These are phyloP conservation scores for Lyophyllum semitale DNA, from an alignment of 768 basidiomycete species.

Conservation along the genomic window DNA sequence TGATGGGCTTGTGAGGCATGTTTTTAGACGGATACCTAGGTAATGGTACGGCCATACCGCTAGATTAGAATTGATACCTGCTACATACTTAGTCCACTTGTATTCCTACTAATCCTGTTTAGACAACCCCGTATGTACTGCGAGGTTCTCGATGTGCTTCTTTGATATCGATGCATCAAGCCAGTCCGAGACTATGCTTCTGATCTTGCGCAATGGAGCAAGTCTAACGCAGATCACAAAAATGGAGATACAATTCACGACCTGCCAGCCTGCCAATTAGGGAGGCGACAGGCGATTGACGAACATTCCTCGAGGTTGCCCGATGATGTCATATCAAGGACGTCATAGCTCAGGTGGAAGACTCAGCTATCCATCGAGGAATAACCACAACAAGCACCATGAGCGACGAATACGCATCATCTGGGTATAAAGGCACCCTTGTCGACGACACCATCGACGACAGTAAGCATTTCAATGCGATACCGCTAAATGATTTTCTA, in stretches of 20 bases:
- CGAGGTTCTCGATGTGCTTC: not conserved
- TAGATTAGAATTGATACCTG: not conserved
- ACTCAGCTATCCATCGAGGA: no score
- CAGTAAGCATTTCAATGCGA: not conserved
- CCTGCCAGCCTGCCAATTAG: no score
- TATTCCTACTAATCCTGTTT: not conserved
- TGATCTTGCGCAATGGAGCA: no score
- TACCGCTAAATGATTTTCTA: not conserved
- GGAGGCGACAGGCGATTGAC: no score
- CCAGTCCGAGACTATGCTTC: no score
- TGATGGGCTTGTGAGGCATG: constrained; percentile 8
- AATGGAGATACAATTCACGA: no score
- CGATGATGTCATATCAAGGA: no score
- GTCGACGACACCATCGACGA: constrained; percentile 12
- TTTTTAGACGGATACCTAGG: constrained; percentile 6
- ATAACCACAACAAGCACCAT: no score
- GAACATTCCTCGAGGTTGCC: no score
- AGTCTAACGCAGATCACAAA: no score
- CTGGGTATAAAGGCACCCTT: constrained; percentile 17
- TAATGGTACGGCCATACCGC: no score
- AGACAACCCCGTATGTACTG: not conserved
- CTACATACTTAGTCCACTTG: not conserved
- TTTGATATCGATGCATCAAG: not conserved
- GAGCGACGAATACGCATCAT: constrained; percentile 21
- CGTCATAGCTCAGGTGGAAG: no score